Base-by-base conservation (phyloP, 352 stramenopile species). In the Phytophthora melonis region DNA sequence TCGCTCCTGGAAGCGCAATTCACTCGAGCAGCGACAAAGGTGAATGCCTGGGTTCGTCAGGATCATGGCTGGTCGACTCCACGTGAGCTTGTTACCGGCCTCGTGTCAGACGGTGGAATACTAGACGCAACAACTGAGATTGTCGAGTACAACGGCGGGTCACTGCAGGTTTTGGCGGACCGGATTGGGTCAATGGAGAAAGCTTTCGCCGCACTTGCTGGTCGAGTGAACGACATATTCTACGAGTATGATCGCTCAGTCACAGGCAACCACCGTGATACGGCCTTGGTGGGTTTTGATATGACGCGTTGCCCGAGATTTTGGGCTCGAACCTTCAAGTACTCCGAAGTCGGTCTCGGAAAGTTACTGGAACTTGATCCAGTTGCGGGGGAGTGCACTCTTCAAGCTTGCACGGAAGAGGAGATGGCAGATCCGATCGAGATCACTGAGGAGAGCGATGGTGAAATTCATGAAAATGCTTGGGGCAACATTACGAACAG, bases 51-150 rank as follows among this genome's bases (percentile, higher is more conserved):
- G 41, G 14, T 78, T 4, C 21, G 30, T 13, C 41, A 75, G 56
- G 75, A 43, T 3, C 49, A 77, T 25, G 66, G 64, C 39, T 74
- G 66, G 14, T 32, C 43, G 14, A 82, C 70, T 21, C 58, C 70
- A 16, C 21, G 10, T 6, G 30, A 52, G 56, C 43, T 76, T 11
- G 68, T 79, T 6, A 25, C 69, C 11, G 78, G 58, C 0, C 65
- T 84, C 0, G 70, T 59, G 27, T 58, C 27, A 10, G 36, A 79
- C 58, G 68, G 63, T 18, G 71, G 74, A 6, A 30, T 82, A 7
- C 58, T 71, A 8, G 79, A 84, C 64, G 60, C 25, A 14, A 49
- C 75, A 27, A 54, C 71, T 23, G 70, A 82, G 64, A 36, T 84
- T 9, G 56, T 82, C 1, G 55, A 74, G 1, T 58, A 79, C 25